These are phyloP conservation scores for Sphaceloma murrayae DNA, from an alignment of 2,329 filamentous ascomycete genomes.

Conservation along the genomic window DNA sequence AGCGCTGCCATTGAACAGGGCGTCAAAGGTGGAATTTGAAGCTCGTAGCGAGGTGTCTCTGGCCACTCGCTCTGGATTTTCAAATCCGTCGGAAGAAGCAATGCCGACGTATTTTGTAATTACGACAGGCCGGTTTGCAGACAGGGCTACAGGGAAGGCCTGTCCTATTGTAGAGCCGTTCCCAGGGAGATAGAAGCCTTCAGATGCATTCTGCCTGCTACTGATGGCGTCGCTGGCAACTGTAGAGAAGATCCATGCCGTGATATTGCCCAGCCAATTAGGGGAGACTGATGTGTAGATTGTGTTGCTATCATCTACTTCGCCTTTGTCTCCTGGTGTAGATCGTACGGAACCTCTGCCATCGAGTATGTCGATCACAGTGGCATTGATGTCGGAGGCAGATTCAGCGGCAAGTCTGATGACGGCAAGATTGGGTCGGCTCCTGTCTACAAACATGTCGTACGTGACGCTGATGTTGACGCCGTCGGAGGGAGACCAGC, in stretches of 20 bases:
- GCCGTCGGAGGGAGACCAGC: constrained; percentile 49
- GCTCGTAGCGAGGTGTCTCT: constrained; percentile 45
- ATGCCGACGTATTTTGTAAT: constrained; percentile 59
- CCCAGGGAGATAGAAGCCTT: constrained; percentile 41
- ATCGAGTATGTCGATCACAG: constrained; percentile 57
- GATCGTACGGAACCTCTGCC: constrained; percentile 59
- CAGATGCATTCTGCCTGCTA: constrained; percentile 34
- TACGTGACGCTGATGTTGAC: constrained; percentile 52
- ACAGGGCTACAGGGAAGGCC: constrained; percentile 45
- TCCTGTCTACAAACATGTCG: constrained; percentile 55
- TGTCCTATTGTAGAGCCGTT: constrained; percentile 59
- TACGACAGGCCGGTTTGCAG: constrained; percentile 43
- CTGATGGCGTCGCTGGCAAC: constrained; percentile 38
- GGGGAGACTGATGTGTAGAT: constrained; percentile 60
- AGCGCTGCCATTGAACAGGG: constrained; percentile 47
- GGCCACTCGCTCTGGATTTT: constrained; percentile 47
- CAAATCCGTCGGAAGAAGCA: constrained; percentile 60
- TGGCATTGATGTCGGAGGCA: constrained; percentile 44
- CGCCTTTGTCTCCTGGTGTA: constrained; percentile 47
- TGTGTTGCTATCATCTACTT: constrained; percentile 40
- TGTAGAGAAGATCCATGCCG: constrained; percentile 50
- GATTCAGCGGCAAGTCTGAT: constrained; percentile 52
- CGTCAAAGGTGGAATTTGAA: constrained; percentile 45
- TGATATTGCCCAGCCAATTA: constrained; percentile 51
- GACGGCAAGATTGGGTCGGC: constrained; percentile 51